Base-by-base conservation (phyloP, 352 stramenopile genomes). In the Globisporangium barbulae region DNA sequence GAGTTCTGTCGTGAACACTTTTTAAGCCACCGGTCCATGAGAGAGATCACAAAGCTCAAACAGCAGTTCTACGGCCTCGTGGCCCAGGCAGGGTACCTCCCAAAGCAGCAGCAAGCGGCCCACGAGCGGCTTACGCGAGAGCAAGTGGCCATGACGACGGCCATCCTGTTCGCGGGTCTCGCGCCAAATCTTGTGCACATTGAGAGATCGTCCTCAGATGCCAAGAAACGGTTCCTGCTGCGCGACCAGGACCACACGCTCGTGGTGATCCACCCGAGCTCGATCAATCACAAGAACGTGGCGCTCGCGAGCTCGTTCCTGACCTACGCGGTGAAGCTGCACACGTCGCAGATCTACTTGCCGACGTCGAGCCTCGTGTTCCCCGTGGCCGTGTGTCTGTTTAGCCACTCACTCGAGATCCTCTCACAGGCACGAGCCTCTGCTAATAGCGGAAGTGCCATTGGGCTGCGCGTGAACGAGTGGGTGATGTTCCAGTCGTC, bases 141-240 rank as follows among this genome's bases (percentile, higher is more conserved):
- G 41, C 67, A 79, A 12, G 70, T 86, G 13, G 77, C 79, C 8
- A 73, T 91, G 35, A 63, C 96, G n/a, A 68, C 83, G 9, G 75
- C 83, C 1, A 66, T 94, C 15, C 53, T 97, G 9, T 93, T 83
- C 53, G 90, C 80, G 28, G 88, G 87, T 21, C 70, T 99, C 31
- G 90, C 96, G 41, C 96, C 96, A 13, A 98, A 98, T 69, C 69
- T 99, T 49, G 88, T 98, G 21, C 82, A 93, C 64, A 71, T 79
- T 28, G 78, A 90, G 52, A 70, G 68, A 7, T 53, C 75, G 6
- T 21, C 63, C 25, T 63, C 67, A 5, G 65, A 78, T 55, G 33
- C 63, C 33, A 79, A 82, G 37, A 66, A 68, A 21, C 64, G 71
- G 5, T 59, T 79, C 22, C 61, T 89, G 42, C 71, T 76, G 49